Evolutionary conservation across 2,329 filamentous ascomycete species (phyloP), one percentile per base, ranked within the genome.

Genomic region (Peltaster fructicola): DNA sequence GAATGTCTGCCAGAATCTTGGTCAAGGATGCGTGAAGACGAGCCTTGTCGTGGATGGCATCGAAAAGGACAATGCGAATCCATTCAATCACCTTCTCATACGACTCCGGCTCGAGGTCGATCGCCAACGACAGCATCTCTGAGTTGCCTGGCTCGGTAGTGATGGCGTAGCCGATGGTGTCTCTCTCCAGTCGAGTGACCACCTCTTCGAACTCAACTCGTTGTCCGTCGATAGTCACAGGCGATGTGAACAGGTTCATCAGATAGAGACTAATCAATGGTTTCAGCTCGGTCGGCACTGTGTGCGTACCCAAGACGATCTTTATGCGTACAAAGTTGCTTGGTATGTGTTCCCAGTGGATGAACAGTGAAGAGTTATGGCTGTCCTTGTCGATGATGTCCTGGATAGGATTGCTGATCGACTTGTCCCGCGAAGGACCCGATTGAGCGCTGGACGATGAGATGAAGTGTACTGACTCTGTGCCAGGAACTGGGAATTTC

Each of bases 291-390:
- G 76, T 64, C 0, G 84, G 80, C 1, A 93, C 60, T 15, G 68
- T 59, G 2, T 71, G 65, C 1, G 82, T 91, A 25, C 80, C 80
- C 24, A 95, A 59, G 28, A 88, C 69, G 12, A 95, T 53, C 23
- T 70, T 74, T 30, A 95, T 65, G 39, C 85, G 76, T 5, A 91
- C 81, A 48, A 98, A 98, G 44, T 81, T 91, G 30, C 80, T 90
- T 2, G 76, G 74, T 8, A 95, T 82, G 43, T 92, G 74, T 52
- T 98, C 88, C 37, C 90, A 98, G 51, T 98, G 85, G n/a, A 98
- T 63, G 51, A 93, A 98, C 3, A 95, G 57, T 9, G 37, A 42
- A n/a, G 73, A 47, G 9, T 61, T 57, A 5, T 59, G 50, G 17
- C 65, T 61, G 19, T 80, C 68, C 8, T 62, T 57, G 45, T 95